Base-by-base conservation (phyloP, 106 monocot genomes). In the Xerophyta viscosa region DNA sequence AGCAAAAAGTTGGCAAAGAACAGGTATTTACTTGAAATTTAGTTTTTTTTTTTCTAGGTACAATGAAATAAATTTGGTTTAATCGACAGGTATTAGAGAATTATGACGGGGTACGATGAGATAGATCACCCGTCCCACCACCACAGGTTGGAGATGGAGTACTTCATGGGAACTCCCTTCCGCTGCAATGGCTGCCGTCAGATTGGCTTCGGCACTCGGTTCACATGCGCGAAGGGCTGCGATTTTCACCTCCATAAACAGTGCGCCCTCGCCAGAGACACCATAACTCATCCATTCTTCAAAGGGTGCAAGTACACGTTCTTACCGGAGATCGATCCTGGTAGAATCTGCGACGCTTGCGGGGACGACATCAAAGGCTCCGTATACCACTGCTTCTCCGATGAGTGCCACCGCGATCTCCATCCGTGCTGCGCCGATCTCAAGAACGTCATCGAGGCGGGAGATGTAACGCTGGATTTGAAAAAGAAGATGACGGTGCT, bases 261-360 rank as follows among this genome's bases (percentile, higher is more conserved):
- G n/a, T 68, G 68, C 20, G 58, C 39, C 0, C 9, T 1, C 5
- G 41, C 37, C 6, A 8, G 14, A 5, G 14, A n/a, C 17, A 53
- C 42, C 25, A 22, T 52, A 36, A 61, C 60, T 36, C 69, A 69
- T 11, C 46, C 29, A 12, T 54, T 69, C 61, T 69, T 53, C 46
- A 52, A 50, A 3, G 44, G 31, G 3, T 54, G 33, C 33, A 27
- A 44, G 13, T 54, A 52, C 18, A 0, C 31, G 0, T 68, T 68
- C 60, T 27, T 39, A 18, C 2, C 2, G 1, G 27, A 27, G 10
- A 28, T 24, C 28, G 19, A 53, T 2, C 29, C 41, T 5, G 1
- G 15, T 9, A 15, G 54, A 26, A 20, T 20, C 22, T 57, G 57
- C 17, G 41, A 57, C 15, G 57, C 57, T 21, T 57, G 57, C 27